Conservation (phyloP, 192 early-diverging fungal species). For the Obelidium mucronatum region DNA sequence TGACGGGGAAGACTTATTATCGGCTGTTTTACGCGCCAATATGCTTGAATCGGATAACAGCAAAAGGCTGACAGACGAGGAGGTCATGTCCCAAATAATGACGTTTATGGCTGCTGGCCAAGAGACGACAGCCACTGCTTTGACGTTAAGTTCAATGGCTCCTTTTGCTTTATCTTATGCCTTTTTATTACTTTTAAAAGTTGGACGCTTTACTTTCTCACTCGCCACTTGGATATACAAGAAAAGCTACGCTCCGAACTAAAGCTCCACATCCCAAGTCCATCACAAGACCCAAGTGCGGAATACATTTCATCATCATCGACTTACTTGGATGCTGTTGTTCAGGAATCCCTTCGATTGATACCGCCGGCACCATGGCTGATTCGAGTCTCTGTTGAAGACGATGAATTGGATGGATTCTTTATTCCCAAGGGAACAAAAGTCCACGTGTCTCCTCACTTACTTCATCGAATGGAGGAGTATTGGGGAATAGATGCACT, state of each 20-base stretch:
- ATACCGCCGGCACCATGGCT: background rate
- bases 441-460: conserved; percentile 6
- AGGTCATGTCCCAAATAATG: background rate
- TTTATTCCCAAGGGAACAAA: conserved; percentile 21
- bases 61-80: conserved; percentile 9
- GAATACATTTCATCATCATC: background rate
- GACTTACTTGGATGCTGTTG: background rate
- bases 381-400: background rate
- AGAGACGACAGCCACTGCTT: conserved; percentile 1
- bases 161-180: background rate
- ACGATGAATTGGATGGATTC: conserved; percentile 17
- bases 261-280: background rate
- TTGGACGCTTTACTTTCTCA: conserved; percentile 21
- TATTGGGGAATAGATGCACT: conserved; percentile 34
- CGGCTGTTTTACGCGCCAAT: background rate
- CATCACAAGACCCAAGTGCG: background rate
- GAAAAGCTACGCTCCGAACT: conserved; percentile 8
- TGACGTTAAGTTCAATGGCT: background rate
- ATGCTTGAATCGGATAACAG: background rate
- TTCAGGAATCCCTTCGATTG: background rate
- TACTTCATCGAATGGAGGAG: conserved; percentile 4
- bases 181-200: too few species aligned
- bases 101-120: conserved; percentile 12
- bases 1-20: background rate
- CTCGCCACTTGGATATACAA: background rate